Evolutionary conservation across 2,329 filamentous ascomycete genomes (phyloP).

Genomic region (Macroventuria anomochaeta): DNA sequence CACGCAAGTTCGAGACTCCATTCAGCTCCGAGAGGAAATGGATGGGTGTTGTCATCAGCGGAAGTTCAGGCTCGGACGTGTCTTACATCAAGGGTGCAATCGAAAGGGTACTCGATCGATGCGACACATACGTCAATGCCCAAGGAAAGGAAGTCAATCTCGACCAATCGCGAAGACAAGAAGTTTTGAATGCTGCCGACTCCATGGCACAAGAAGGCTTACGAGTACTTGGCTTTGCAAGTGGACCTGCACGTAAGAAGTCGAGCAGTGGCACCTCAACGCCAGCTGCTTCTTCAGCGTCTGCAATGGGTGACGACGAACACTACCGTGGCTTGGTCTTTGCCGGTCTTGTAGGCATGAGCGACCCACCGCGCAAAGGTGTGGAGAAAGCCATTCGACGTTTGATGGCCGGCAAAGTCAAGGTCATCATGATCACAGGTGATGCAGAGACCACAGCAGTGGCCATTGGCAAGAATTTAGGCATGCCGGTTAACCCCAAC

Average conservation of each 20-base stretch:
- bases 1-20: conserved; percentile 81
- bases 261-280: conserved; percentile 42
- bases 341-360: conserved; percentile 94
- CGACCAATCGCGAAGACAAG: conserved; percentile 75
- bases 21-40: conserved; percentile 98
- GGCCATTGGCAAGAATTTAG: conserved; percentile 92
- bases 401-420: conserved; percentile 91
- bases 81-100: conserved; percentile 96
- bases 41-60: conserved; percentile 90
- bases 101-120: conserved; percentile 83
- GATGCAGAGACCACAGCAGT: conserved; percentile 94
- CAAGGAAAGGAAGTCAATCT: conserved; percentile 87
- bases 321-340: conserved; percentile 85
- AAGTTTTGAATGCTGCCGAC: conserved; percentile 80
- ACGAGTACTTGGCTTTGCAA: conserved; percentile 90
- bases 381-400: conserved; percentile 88
- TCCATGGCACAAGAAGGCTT: conserved; percentile 88
- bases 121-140: conserved; percentile 86
- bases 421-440: conserved; percentile 98
- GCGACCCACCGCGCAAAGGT: conserved; percentile 88
- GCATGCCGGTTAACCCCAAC: conserved; percentile 79
- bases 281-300: conserved; percentile 31
- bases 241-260: conserved; percentile 65
- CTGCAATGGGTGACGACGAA: conserved; percentile 65
- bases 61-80: conserved; percentile 70